Evolutionary conservation across 805 yeast genomes (phyloP).

Genomic region (Zygosaccharomyces rouxii): DNA sequence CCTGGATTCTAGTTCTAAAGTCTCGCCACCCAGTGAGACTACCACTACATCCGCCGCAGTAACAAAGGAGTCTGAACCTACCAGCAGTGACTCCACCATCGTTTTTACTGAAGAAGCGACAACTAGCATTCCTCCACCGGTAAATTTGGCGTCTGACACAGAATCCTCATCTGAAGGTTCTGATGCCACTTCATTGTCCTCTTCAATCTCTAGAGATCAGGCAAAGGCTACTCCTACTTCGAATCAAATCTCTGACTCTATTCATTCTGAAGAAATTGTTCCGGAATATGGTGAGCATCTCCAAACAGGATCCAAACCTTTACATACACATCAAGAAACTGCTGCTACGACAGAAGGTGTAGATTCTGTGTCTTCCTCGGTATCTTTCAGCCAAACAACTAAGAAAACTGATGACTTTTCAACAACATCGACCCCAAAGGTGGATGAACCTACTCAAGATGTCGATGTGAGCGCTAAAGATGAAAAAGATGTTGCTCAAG

Average conservation of each 20-base stretch:
- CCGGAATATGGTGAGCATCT: conserved; percentile 8
- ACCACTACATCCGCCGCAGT: neutral
- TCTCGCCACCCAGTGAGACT: neutral
- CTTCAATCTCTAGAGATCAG: neutral
- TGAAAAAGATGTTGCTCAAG: neutral
- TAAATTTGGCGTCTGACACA: neutral
- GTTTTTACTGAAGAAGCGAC: neutral
- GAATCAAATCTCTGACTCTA: conserved; percentile 4
- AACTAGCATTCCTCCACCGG: neutral
- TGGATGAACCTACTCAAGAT: neutral
- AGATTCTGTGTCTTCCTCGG: neutral
- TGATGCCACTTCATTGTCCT: neutral
- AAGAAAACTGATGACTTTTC: neutral
- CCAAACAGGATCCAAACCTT: conserved; percentile 7
- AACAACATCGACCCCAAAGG: neutral
- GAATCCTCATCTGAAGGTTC: neutral
- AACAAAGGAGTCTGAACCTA: neutral
- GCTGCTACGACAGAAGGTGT: neutral
- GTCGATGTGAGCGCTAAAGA: neutral
- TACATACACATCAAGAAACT: neutral
- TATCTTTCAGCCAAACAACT: neutral
- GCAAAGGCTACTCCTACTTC: conserved; percentile 9
- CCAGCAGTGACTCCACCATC: neutral
- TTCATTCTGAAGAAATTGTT: neutral
- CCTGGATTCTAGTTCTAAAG: neutral